Evolutionary conservation across 345 rosid genomes (phyloP), one percentile per base, ranked within the genome.

Genomic region (Eutrema yunnanense): DNA sequence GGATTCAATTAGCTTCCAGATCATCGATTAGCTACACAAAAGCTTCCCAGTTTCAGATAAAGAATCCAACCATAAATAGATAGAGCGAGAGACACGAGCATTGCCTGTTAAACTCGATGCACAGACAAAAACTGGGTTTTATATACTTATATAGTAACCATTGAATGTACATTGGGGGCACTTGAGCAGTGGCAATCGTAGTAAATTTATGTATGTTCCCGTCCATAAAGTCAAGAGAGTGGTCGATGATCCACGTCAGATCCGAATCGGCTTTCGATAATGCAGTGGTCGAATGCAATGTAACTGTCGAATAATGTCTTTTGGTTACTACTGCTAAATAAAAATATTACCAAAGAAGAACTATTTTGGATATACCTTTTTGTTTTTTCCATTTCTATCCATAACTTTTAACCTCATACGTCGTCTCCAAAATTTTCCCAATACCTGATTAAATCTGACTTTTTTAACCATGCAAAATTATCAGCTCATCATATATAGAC

Each of bases 171-270:
- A 7, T 19, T 40, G 3, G 34, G 32, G 3, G 8, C 36, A 52
- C 14, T 11, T 46, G 19, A 5, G 3, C 22, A 48, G 69, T 62
- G 77, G 77, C 51, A 73, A 2, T 56, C 2, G 0, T 37, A 19
- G 77, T 73, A 73, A 72, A 34, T 46, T 12, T 3, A 4, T 2
- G 30, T 6, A 43, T 47, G 14, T 10, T 14, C 4, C 4, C 3
- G 71, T 10, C 19, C 12, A 2, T 44, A 42, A 62, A 43, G 37
- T 32, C 3, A 2, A 54, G 8, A 46, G 33, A 1, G 65, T 52
- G 51, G 16, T 73, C 12, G 43, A 65, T 22, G 59, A 64, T 65
- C 71, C 77, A 64, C 71, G 77, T 73, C 77, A 56, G 65, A 48
- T 44, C 57, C 34, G 56, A 73, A 2, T 54, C 40, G 33, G 65